Evolutionary conservation across 352 stramenopile genomes (phyloP).

Genomic region (Discostella stelligera): DNA sequence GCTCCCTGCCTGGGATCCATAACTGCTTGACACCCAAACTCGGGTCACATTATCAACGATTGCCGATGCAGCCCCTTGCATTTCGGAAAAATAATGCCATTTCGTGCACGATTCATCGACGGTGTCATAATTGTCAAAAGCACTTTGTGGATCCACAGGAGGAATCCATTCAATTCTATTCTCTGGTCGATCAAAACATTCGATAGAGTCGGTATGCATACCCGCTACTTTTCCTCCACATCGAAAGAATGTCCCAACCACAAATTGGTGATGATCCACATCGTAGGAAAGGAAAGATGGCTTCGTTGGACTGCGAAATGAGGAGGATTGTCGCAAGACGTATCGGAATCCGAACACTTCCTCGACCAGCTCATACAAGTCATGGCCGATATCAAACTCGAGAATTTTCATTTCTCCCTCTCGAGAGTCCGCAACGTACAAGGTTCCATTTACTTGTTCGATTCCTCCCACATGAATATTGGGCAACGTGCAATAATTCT

Average conservation of each 20-base stretch:
- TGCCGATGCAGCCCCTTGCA: conserved; percentile 41
- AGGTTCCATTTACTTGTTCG: conserved; percentile 29
- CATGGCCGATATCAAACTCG: conserved; percentile 32
- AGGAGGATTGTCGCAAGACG: conserved; percentile 31
- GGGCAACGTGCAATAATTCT: conserved; percentile 37
- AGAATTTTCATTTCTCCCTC: conserved; percentile 29
- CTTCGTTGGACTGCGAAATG: conserved; percentile 25
- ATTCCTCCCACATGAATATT: conserved; percentile 45
- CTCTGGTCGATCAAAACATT: conserved; percentile 22
- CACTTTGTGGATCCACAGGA: conserved; percentile 15
- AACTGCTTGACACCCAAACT: conserved; percentile 37
- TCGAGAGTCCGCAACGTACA: conserved; percentile 41
- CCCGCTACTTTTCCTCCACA: conserved; percentile 26
- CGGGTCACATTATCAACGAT: conserved; percentile 13
- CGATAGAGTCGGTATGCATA: conserved; percentile 27
- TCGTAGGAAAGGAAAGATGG: conserved; percentile 44
- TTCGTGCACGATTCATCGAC: background rate
- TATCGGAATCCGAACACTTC: conserved; percentile 29
- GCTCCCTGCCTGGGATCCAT: conserved; percentile 37
- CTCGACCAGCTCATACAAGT: conserved; percentile 15
- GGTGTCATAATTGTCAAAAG: background rate
- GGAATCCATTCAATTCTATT: conserved; percentile 43
- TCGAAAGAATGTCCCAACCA: conserved; percentile 35
- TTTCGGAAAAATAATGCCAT: conserved; percentile 47
- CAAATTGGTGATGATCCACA: conserved; percentile 23